Evolutionary conservation across 2,329 filamentous ascomycete genomes (phyloP), one percentile per base, ranked within the genome.

Genomic region (Blastomyces gilchristii): DNA sequence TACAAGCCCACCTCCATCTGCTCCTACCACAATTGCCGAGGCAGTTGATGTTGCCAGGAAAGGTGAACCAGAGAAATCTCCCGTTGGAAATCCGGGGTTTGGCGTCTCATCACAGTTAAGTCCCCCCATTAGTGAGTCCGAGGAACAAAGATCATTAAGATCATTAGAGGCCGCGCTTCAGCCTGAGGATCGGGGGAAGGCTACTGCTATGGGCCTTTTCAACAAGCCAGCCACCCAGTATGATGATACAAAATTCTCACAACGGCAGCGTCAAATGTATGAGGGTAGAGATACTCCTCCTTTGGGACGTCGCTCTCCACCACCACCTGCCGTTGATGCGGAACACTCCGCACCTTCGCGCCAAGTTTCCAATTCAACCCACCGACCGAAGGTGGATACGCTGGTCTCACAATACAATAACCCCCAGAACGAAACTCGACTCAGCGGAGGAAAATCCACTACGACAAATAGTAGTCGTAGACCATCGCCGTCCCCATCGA

Each of bases 181-280:
- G 64, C 87, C 89, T 0, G 86, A 86, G 66, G 92, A 96, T 68
- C 80, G 85, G 57, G 90, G 89, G 60, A 96, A 94, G 72, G 89
- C 90, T 5, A 95, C 90, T 0, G 88, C 90, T 0, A 79, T 86
- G 75, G 85, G 85, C 39, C 78, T 85, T 0, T 88, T 88, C 73
- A 88, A 88, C 67, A 91, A 91, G 71, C 89, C 91, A 0, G 77
- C 79, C 1, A 84, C 87, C 60, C 83, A 86, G 8, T 96, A 94
- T 68, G 90, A 96, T 69, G 92, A 97, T 70, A 85, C 87, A 25
- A 89, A 90, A 70, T 97, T 90, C 70, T 84, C 89, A 5, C 88
- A 95, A 71, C 85, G 91, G 54, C 89, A 96, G 70, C 78, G 89
- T 58, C 89, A 91, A 72, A 84, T 96, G 73, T 89, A 93, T 66